A percentile compares a stretch with the other conserved stretches of the same genome.
phyloP scores from a whole-genome alignment of 257 asterid genomes.

The Salvia hispanica region DNA sequence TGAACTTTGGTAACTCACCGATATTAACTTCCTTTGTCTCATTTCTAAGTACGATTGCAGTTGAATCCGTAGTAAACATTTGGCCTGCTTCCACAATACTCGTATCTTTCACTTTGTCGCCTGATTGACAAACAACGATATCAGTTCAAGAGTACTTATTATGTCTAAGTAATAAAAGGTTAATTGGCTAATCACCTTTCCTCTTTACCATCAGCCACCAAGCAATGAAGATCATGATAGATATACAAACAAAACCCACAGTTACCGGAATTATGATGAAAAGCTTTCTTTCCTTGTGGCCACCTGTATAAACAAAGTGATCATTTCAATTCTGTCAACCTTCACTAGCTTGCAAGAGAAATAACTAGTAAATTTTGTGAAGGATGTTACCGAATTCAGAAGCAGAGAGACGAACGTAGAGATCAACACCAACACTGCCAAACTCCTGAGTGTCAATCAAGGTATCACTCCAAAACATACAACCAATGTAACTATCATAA shows the following conservation, averaged over 20 bases:
- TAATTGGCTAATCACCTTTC: conserved; percentile 36
- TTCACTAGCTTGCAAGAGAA: too few relatives aligned
- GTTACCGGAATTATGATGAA: conserved; percentile 39
- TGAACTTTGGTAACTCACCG: conserved; percentile 40
- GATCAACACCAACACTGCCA: conserved; percentile 40
- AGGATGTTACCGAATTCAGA: conserved; percentile 49
- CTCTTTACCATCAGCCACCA: conserved; percentile 39
- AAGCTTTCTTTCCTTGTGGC: conserved; percentile 34
- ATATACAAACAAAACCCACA: conserved; percentile 30
- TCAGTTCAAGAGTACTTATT: neutral
- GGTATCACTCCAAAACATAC: conserved; percentile 51
- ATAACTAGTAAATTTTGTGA: neutral
- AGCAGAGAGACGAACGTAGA: conserved; percentile 49
- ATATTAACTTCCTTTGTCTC: conserved; percentile 28
- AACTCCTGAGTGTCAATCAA: conserved; percentile 51
- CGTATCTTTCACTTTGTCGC: neutral
- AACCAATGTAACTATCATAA: conserved; percentile 40
- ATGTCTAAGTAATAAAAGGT: neutral
- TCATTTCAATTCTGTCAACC: neutral
- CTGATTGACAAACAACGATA: neutral
- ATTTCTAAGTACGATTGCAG: conserved; percentile 22
- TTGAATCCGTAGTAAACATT: conserved; percentile 14
- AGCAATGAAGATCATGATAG: conserved; percentile 29
- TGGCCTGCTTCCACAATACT: conserved; percentile 17
- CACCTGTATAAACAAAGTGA: conserved; percentile 29